Percentiles rank a stretch among this genome's conserved stretches.
Evolutionary conservation across 1,284 basidiomycete genomes (phyloP).

Genomic region (Ceratobasidium papillatum): DNA sequence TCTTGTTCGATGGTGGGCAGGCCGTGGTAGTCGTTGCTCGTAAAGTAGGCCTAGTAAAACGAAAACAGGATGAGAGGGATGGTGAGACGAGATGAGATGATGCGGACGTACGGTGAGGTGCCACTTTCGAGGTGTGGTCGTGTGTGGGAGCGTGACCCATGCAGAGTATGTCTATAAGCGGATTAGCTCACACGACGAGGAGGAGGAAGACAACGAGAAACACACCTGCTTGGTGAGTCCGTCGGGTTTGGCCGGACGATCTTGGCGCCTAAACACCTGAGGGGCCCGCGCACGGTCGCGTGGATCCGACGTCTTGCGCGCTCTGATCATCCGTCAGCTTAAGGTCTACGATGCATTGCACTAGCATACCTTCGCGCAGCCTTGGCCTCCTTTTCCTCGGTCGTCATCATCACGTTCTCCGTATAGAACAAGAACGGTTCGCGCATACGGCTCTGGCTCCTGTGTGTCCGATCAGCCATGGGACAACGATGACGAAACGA

Average conservation of each 20-base stretch:
- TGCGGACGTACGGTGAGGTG: constrained; percentile 43
- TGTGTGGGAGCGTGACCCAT: constrained; percentile 42
- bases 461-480: not conserved
- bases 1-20: constrained; percentile 45
- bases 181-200: too few species aligned
- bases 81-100: not conserved
- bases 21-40: constrained; percentile 40
- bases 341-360: not conserved
- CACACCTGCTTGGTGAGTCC: constrained; percentile 45
- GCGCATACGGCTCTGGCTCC: constrained; percentile 45
- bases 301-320: constrained; percentile 42
- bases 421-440: constrained; percentile 47
- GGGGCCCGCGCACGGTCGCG: constrained; percentile 28
- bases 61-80: not conserved
- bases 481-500: not conserved
- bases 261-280: constrained; percentile 42
- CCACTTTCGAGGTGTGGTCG: constrained; percentile 42
- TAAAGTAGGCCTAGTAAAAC: constrained; percentile 43
- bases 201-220: too few species aligned
- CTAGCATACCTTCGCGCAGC: constrained; percentile 10
- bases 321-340: constrained; percentile 16
- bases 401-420: constrained; percentile 44
- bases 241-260: constrained; percentile 43
- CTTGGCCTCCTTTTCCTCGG: constrained; percentile 45
- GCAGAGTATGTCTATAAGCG: constrained; percentile 46